Conservation (phyloP, 2,329 filamentous ascomycete species). For the Lachnellula subtilissima region DNA sequence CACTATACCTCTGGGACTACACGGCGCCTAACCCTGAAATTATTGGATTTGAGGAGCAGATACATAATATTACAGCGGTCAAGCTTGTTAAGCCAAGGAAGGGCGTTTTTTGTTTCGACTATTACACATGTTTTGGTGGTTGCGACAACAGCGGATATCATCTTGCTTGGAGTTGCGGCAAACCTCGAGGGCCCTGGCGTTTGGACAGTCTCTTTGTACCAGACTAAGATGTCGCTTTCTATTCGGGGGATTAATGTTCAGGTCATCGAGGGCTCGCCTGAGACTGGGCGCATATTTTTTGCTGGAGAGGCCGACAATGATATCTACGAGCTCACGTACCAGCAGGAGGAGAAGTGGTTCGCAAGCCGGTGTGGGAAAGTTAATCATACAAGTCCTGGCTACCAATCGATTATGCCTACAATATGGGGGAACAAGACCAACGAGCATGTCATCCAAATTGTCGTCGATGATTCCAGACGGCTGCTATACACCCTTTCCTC, state of each 20-base stretch:
- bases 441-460: slow-evolving; percentile 72
- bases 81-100: slow-evolving; percentile 78
- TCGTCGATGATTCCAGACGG: slow-evolving; percentile 81
- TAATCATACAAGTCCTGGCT: slow-evolving; percentile 76
- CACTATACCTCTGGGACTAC: slow-evolving; percentile 96
- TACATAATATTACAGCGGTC: slow-evolving; percentile 84
- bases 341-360: slow-evolving; percentile 97
- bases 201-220: slow-evolving; percentile 72
- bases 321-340: slow-evolving; percentile 90
- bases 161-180: slow-evolving; percentile 78
- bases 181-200: slow-evolving; percentile 63
- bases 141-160: slow-evolving; percentile 78
- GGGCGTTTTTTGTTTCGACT: slow-evolving; percentile 81
- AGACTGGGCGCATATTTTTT: slow-evolving; percentile 89
- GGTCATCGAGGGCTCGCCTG: slow-evolving; percentile 70
- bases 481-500: slow-evolving; percentile 89
- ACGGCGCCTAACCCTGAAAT: slow-evolving; percentile 86
- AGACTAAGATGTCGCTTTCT: slow-evolving; percentile 78
- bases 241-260: slow-evolving; percentile 73
- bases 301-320: slow-evolving; percentile 76
- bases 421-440: slow-evolving; percentile 47
- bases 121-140: slow-evolving; percentile 89
- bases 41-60: slow-evolving; percentile 86
- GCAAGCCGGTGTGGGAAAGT: slow-evolving; percentile 80
- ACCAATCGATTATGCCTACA: slow-evolving; percentile 58